Conservation (phyloP, 768 basidiomycete genomes). For the Podaxis sp. region DNA sequence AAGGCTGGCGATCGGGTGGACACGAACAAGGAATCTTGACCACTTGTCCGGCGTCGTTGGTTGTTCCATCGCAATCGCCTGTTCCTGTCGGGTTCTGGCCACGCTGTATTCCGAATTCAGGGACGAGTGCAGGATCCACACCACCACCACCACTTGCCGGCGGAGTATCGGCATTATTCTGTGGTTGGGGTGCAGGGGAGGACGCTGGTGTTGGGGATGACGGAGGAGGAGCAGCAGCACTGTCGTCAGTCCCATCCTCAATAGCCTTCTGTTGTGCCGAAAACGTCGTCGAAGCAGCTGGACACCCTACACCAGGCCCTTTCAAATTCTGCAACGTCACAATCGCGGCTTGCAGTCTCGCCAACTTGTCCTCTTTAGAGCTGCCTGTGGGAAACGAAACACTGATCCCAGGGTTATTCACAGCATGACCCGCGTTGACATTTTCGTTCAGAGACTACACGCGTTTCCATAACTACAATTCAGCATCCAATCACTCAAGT, state of each 20-base stretch:
- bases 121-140: slow-evolving; percentile 51
- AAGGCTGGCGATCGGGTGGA: slow-evolving; percentile 50
- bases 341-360: slow-evolving; percentile 54
- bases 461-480: not conserved
- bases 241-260: slow-evolving; percentile 23
- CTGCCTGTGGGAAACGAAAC: slow-evolving; percentile 63
- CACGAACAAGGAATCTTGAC: slow-evolving; percentile 66
- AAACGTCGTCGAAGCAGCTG: slow-evolving; percentile 61
- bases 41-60: slow-evolving; percentile 45
- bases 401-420: slow-evolving; percentile 58
- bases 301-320: slow-evolving; percentile 66
- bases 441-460: slow-evolving; percentile 43
- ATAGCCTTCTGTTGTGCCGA: slow-evolving; percentile 35
- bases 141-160: slow-evolving; percentile 17
- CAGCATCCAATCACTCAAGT: not conserved
- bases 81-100: slow-evolving; percentile 64
- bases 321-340: slow-evolving; percentile 72
- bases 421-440: slow-evolving; percentile 55
- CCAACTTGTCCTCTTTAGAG: slow-evolving; percentile 44
- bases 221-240: slow-evolving; percentile 16
- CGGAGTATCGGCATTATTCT: not conserved
- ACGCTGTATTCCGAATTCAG: slow-evolving; percentile 49
- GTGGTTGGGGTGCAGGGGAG: slow-evolving; percentile 14
- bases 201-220: slow-evolving; percentile 26
- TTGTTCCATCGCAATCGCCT: slow-evolving; percentile 67